Conservation (phyloP, 179 eudicot genomes). For the Heliamphora pulchella region DNA sequence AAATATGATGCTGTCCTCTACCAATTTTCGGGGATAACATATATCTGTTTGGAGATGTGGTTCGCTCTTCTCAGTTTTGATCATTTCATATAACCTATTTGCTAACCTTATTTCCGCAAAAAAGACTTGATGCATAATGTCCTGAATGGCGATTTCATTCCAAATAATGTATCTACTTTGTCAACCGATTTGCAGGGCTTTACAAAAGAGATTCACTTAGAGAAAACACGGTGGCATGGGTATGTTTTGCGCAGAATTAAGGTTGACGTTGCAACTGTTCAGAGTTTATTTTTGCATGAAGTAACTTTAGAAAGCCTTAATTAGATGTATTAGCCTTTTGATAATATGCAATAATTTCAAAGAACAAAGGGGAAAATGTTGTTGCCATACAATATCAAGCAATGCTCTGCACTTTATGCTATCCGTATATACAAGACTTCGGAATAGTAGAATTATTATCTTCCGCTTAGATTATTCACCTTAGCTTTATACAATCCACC, state of each 20-base stretch:
- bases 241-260: constrained; percentile 29
- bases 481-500: no score
- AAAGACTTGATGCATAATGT: neutral
- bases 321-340: neutral
- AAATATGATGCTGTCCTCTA: neutral
- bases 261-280: neutral
- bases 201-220: constrained; percentile 89
- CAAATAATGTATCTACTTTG: constrained; percentile 11
- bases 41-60: neutral
- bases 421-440: no score
- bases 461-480: no score
- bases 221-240: constrained; percentile 95
- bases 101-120: neutral
- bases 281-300: neutral
- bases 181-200: constrained; percentile 60
- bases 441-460: no score
- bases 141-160: neutral
- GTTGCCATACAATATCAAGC: no score
- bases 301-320: neutral
- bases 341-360: no score
- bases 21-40: neutral
- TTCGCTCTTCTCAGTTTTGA: neutral
- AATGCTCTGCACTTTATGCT: no score
- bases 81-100: neutral
- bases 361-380: no score